Conservation (phyloP, 257 asterid genomes). For the Euphrasia confusa region DNA sequence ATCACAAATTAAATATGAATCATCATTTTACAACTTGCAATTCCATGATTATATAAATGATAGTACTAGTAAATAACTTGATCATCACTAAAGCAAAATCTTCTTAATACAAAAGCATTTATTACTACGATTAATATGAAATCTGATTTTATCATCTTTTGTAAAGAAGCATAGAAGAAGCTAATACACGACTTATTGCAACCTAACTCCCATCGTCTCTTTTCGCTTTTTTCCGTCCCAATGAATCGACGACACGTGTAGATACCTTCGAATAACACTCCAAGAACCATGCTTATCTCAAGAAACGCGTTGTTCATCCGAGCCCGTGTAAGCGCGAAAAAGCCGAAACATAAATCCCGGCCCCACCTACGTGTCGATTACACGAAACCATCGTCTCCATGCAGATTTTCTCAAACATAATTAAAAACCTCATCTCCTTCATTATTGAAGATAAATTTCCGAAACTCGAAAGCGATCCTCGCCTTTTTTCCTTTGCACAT, state of each 20-base stretch:
- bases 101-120: too few relatives aligned
- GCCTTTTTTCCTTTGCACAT: not conserved
- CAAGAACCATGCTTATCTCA: not conserved
- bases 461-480: not conserved
- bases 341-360: not conserved
- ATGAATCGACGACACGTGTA: not conserved
- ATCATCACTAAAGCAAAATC: too few relatives aligned
- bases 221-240: not conserved
- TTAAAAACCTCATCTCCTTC: slow-evolving; percentile 26
- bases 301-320: not conserved
- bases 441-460: slow-evolving; percentile 10
- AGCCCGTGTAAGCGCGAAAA: not conserved
- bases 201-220: not conserved
- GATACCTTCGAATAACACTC: not conserved
- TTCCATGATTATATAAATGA: too few relatives aligned
- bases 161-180: too few relatives aligned
- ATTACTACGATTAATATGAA: too few relatives aligned
- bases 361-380: slow-evolving; percentile 29
- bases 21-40: too few relatives aligned
- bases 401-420: slow-evolving; percentile 30
- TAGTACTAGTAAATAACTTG: too few relatives aligned
- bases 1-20: too few relatives aligned
- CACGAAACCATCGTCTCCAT: slow-evolving; percentile 25
- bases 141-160: not conserved
- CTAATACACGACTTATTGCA: not conserved